Base-by-base conservation (phyloP, 192 early-diverging fungal genomes). In the Entophlyctis luteolus region DNA sequence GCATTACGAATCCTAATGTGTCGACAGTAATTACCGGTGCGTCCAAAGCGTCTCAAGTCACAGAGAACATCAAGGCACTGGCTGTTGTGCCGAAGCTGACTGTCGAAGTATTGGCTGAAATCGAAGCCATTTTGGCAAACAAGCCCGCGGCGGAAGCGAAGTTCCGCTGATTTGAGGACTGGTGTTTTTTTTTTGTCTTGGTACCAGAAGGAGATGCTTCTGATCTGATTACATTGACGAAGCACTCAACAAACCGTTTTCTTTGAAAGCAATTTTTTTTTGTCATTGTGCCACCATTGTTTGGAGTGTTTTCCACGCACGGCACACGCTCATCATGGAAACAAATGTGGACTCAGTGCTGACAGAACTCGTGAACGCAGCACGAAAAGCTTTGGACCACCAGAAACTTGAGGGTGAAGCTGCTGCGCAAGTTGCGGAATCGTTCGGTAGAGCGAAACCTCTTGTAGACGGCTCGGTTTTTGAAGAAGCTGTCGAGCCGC, bases 111-210 rank as follows among this genome's bases (percentile, higher is more conserved):
- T 81, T 91, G 78, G 55, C 20, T 20, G 81, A 84, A 46, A 87
- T 93, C 55, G 90, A 93, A 55, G 66, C 50, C 2, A 79, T 91
- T 29, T 72, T 93, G 42, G 75, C 68, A 20, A 93, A 93, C 78
- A 87, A 86, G 74, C 89, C 89, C 31, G 67, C 32, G 16, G 39
- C 45, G 8, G 55, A 37, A 3, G 33, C 37, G 12, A 68, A 68
- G 55, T 66, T 66, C 49, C 50, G 63, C 42, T 66, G 27, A 60
- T 25, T 28, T 8, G 23, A 8, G 6, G 49, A n/a, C 10, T n/a
- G 10, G 14, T 46, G 14, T 46, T 46, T 46, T n/a, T n/a, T n/a
- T n/a, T n/a, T n/a, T n/a, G n/a, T n/a, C n/a, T n/a, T n/a, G n/a
- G n/a, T n/a, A n/a, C n/a, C n/a, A n/a, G n/a, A n/a, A n/a, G n/a